Percentiles rank a stretch among this genome's conserved stretches.
Conservation (phyloP, 2,329 filamentous ascomycete species). For the Diaporthe nobilis region DNA sequence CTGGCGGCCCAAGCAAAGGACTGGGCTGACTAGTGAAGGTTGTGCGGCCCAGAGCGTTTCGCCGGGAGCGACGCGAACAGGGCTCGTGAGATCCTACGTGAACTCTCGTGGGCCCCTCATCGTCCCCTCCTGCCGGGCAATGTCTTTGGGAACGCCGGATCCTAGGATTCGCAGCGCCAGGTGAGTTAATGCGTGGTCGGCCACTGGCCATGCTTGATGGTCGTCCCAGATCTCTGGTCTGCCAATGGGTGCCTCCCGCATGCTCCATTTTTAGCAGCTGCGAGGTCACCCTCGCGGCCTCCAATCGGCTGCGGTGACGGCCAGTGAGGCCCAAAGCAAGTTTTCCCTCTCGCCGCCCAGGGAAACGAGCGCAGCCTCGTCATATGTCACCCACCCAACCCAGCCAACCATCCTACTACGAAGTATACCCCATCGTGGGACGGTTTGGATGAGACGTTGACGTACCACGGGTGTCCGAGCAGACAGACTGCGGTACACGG, state of each 20-base stretch:
- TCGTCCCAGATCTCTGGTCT: constrained; percentile 35
- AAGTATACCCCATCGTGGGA: constrained; percentile 4
- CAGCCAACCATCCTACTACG: background rate
- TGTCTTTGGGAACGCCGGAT: background rate
- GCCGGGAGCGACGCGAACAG: background rate
- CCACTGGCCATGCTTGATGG: constrained; percentile 25
- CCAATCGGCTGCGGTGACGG: constrained; percentile 38
- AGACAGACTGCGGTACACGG: constrained; percentile 7
- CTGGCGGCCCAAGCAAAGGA: constrained; percentile 23
- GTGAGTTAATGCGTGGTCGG: background rate
- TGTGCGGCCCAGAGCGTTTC: constrained; percentile 14
- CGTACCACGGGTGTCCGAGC: background rate
- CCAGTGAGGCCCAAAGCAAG: constrained; percentile 29
- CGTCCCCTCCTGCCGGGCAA: background rate
- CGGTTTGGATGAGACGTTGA: background rate
- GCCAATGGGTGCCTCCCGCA: constrained; percentile 31
- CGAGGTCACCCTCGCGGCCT: constrained; percentile 22
- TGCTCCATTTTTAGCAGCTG: constrained; percentile 37
- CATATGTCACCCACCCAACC: constrained; percentile 21
- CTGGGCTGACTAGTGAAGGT: background rate
- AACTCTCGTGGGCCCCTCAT: background rate
- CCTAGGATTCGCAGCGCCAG: background rate
- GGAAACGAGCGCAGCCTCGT: constrained; percentile 19
- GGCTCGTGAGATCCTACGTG: constrained; percentile 20
- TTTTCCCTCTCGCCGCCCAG: constrained; percentile 25